Evolutionary conservation across 2,329 filamentous ascomycete species (phyloP), one percentile per base, ranked within the genome.

Genomic region (Aspergillus puulaauensis): DNA sequence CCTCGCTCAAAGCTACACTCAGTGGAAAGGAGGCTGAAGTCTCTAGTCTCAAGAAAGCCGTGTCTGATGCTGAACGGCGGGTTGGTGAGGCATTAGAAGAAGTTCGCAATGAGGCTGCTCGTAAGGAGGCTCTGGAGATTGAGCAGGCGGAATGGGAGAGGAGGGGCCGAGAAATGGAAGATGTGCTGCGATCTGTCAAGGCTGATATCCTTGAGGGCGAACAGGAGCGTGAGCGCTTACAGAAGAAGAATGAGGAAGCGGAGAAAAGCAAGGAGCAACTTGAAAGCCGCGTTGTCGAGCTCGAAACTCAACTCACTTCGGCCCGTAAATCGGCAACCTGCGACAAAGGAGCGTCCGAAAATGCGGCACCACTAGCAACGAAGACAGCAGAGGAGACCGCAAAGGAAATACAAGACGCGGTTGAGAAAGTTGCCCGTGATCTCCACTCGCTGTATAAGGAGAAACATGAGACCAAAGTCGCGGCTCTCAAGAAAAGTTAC

Each of bases 391-490:
- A 80, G 48, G 77, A 82, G 24, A 78, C 82, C 35, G 80, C 77
- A 43, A 75, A 79, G 40, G 91, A 96, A 63, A 89, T 96, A 50
- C 93, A 97, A 70, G 82, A 90, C 45, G 89, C 90, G 2, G 89
- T 93, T 21, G 91, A 96, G 75, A 91, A 93, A 64, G 92, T 98
- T 41, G 93, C 93, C n/a, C 85, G 91, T 31, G 95, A 99, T 71
- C 83, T 99, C 41, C 95, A 99, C 72, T 83, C 88, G 0, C 83
- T 96, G 11, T 99, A 99, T 83, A 98, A 97, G 79, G 87, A 89
- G 71, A 99, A 99, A 78, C 95, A 99, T 73, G 93, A 98, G 79
- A 91, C 88, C 61, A 99, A 99, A 79, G 93, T 98, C 45, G 85
- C 90, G 1, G 93, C 93, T 4, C 82, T 99, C 63, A 98, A 88